A percentile compares a stretch with the other conserved stretches of the same genome.
Evolutionary conservation across 371 early-diverging fungal species (phyloP).

Genomic region (Dipsacomyces acuminosporus): DNA sequence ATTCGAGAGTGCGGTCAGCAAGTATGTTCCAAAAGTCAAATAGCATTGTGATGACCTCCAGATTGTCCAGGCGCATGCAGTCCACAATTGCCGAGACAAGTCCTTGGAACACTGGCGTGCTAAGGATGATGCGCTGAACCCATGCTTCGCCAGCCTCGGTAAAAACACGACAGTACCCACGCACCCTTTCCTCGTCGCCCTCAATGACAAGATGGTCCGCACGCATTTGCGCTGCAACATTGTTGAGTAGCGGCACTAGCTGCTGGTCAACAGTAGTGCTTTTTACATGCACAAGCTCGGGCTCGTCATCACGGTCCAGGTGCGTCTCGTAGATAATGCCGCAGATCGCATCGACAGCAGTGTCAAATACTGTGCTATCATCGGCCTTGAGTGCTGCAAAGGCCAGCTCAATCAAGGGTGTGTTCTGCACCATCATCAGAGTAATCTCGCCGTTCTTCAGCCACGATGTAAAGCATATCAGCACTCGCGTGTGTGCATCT

Average conservation of each 20-base stretch:
- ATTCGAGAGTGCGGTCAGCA: constrained; percentile 51
- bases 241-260: constrained; percentile 50
- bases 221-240: constrained; percentile 53
- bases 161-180: constrained; percentile 76
- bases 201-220: constrained; percentile 41
- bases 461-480: constrained; percentile 80
- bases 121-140: constrained; percentile 60
- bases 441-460: constrained; percentile 76
- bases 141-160: constrained; percentile 84
- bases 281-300: constrained; percentile 63
- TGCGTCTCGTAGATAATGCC: constrained; percentile 72
- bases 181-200: constrained; percentile 63
- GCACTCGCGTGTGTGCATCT: constrained; percentile 57
- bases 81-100: constrained; percentile 71
- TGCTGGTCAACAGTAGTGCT: constrained; percentile 51
- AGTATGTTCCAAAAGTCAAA: constrained; percentile 86
- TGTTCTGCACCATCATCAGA: constrained; percentile 56
- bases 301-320: constrained; percentile 56
- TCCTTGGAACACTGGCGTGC: constrained; percentile 59
- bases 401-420: constrained; percentile 65
- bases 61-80: constrained; percentile 60
- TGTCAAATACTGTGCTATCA: constrained; percentile 69
- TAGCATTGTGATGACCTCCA: constrained; percentile 72
- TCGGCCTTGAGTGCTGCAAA: constrained; percentile 62
- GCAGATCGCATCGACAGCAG: constrained; percentile 76